Evolutionary conservation across 2,329 filamentous ascomycete genomes (phyloP).

Genomic region (Chaetomiaceae sp.): DNA sequence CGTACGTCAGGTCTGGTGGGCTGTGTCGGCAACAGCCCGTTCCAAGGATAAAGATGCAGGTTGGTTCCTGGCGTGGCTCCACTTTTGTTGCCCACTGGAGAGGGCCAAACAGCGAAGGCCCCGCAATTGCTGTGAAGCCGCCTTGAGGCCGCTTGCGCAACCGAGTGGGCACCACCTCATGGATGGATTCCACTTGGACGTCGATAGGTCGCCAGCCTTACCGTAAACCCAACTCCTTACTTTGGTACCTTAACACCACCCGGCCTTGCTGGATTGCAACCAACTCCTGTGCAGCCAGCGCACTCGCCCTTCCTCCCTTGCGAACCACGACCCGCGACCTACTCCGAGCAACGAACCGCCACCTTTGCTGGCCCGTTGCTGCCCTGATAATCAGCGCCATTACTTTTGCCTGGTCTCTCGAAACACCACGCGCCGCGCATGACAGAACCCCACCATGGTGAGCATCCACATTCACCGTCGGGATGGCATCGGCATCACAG

Average conservation of each 20-base stretch:
- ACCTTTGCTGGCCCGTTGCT: not conserved
- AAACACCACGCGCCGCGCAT: constrained; percentile 14
- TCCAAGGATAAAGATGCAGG: too few relatives aligned
- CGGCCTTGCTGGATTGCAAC: not conserved
- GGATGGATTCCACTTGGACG: too few relatives aligned
- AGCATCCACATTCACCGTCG: constrained; percentile 12
- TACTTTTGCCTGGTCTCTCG: constrained; percentile 14
- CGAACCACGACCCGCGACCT: too few relatives aligned
- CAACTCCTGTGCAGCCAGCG: not conserved
- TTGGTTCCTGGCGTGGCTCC: too few relatives aligned
- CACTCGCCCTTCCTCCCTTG: not conserved
- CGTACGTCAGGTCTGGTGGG: too few relatives aligned
- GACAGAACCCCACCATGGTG: constrained; percentile 24
- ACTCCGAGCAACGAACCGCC: not conserved
- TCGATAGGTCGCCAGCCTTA: constrained; percentile 1
- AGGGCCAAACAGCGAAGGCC: too few relatives aligned
- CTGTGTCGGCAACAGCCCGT: too few relatives aligned
- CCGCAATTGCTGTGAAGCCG: too few relatives aligned
- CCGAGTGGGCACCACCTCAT: too few relatives aligned
- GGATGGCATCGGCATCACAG: not conserved
- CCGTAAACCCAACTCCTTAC: not conserved
- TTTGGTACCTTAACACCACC: not conserved
- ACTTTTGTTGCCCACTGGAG: too few relatives aligned
- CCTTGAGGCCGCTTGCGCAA: too few relatives aligned
- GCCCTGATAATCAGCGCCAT: constrained; percentile 6